Conservation (phyloP, 2,329 filamentous ascomycete species). For the Phoma herbarum region DNA sequence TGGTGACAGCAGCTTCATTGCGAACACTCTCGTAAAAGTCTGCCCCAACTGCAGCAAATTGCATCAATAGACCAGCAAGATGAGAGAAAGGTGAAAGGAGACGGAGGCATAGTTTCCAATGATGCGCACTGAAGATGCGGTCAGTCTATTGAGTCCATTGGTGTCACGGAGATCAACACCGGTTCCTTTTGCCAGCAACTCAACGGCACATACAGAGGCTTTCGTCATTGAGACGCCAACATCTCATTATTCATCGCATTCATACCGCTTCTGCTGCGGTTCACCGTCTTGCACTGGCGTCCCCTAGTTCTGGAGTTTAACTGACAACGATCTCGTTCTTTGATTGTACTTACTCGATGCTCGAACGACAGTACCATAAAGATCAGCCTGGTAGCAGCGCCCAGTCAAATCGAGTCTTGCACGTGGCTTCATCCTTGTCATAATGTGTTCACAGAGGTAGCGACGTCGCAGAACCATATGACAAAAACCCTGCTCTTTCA, state of each 20-base stretch:
- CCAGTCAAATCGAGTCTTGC: not conserved
- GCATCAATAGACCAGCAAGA: not conserved
- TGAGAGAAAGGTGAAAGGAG: not conserved
- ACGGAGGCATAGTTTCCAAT: not conserved
- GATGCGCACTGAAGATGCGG: not conserved
- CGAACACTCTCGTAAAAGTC: not conserved
- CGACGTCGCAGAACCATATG: not conserved
- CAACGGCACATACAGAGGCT: not conserved
- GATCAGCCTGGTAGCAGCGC: not conserved
- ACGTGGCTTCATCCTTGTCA: slow-evolving; percentile 7
- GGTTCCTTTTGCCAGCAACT: not conserved
- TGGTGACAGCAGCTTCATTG: slow-evolving; percentile 18
- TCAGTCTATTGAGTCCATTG: not conserved
- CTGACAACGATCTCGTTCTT: slow-evolving; percentile 4
- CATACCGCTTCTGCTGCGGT: not conserved
- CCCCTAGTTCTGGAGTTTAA: not conserved
- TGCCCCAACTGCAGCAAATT: slow-evolving; percentile 11
- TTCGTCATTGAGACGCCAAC: slow-evolving; percentile 1
- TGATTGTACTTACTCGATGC: not conserved
- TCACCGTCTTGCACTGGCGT: not conserved
- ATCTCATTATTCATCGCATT: not conserved
- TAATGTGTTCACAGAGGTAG: slow-evolving; percentile 1
- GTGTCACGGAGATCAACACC: not conserved
- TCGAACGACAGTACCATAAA: not conserved
- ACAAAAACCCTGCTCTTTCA: not conserved